Percentiles rank a stretch among this genome's conserved stretches.
phyloP scores from a whole-genome alignment of 2,329 filamentous ascomycete genomes.

The Colletotrichum tanaceti region DNA sequence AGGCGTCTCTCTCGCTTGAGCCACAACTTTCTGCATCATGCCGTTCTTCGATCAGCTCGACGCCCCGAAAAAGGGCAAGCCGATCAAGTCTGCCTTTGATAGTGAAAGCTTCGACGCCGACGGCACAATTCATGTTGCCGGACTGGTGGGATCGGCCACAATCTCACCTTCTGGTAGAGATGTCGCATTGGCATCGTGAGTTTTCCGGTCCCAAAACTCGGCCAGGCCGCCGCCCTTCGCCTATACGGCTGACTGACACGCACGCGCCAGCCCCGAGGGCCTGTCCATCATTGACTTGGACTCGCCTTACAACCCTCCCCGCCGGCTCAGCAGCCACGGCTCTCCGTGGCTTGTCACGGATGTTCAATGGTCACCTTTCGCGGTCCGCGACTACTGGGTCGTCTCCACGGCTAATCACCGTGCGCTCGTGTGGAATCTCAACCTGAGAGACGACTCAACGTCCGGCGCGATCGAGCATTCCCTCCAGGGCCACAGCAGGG shows the following conservation, averaged over 20 bases:
- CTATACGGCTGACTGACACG: slow-evolving; percentile 12
- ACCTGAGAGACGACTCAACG: slow-evolving; percentile 77
- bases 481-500: slow-evolving; percentile 82
- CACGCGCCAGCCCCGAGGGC: slow-evolving; percentile 73
- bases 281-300: slow-evolving; percentile 93
- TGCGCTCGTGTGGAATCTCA: slow-evolving; percentile 93
- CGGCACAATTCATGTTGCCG: slow-evolving; percentile 84
- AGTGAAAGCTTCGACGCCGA: slow-evolving; percentile 90
- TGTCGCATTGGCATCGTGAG: slow-evolving; percentile 84
- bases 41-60: slow-evolving; percentile 61
- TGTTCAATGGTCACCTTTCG: slow-evolving; percentile 96
- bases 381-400: slow-evolving; percentile 90
- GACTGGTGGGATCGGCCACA: slow-evolving; percentile 86
- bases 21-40: slow-evolving; percentile 53
- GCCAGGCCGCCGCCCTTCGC: not conserved
- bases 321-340: slow-evolving; percentile 82
- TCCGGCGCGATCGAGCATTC: slow-evolving; percentile 84
- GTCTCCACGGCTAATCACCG: slow-evolving; percentile 95
- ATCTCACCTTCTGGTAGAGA: slow-evolving; percentile 93
- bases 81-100: slow-evolving; percentile 78
- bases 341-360: slow-evolving; percentile 96
- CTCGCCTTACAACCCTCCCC: slow-evolving; percentile 86
- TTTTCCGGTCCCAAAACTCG: slow-evolving; percentile 42
- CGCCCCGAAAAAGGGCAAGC: slow-evolving; percentile 66
- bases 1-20: slow-evolving; percentile 38